These are phyloP conservation scores for Urochloa ruziziensis DNA, from an alignment of 176 grass and related monocot genomes.

Conservation along the genomic window DNA sequence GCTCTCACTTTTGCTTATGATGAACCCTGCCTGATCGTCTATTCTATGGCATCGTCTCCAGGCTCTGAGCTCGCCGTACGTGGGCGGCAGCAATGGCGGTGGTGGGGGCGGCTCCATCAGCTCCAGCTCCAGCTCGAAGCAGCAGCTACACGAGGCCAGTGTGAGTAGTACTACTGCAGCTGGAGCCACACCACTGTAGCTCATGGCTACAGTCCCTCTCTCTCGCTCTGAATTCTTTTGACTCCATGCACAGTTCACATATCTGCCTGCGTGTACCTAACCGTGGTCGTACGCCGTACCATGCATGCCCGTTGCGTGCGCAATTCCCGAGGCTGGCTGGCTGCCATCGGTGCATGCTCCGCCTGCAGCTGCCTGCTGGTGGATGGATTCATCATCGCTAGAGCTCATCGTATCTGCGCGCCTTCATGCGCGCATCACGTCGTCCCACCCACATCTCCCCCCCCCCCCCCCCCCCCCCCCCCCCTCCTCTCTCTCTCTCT, in stretches of 20 bases:
- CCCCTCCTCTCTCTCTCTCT: background rate
- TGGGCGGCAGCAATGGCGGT: slow-evolving; percentile 35
- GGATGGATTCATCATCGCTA: slow-evolving; percentile 27
- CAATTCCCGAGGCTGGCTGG: slow-evolving; percentile 44
- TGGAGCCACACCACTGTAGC: background rate
- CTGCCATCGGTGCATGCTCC: slow-evolving; percentile 29
- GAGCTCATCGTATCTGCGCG: slow-evolving; percentile 26
- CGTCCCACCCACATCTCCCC: too few relatives aligned
- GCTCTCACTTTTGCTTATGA: background rate
- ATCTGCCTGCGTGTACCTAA: background rate
- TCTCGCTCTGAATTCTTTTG: background rate
- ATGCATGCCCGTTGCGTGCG: background rate
- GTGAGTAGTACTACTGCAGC: slow-evolving; percentile 18
- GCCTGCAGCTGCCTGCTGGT: background rate
- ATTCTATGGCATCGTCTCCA: slow-evolving; percentile 24
- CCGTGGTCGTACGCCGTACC: background rate
- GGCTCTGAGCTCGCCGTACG: slow-evolving; percentile 94
- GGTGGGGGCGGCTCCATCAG: background rate
- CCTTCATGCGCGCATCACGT: slow-evolving; percentile 31
- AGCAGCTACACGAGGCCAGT: background rate
- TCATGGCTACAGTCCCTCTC: background rate
- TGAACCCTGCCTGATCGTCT: background rate
- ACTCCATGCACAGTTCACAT: background rate
- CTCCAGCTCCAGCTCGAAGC: slow-evolving; percentile 31
- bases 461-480: background rate